These are phyloP conservation scores for Dioscorea alata DNA, from an alignment of 106 monocot genomes.

Conservation along the genomic window DNA sequence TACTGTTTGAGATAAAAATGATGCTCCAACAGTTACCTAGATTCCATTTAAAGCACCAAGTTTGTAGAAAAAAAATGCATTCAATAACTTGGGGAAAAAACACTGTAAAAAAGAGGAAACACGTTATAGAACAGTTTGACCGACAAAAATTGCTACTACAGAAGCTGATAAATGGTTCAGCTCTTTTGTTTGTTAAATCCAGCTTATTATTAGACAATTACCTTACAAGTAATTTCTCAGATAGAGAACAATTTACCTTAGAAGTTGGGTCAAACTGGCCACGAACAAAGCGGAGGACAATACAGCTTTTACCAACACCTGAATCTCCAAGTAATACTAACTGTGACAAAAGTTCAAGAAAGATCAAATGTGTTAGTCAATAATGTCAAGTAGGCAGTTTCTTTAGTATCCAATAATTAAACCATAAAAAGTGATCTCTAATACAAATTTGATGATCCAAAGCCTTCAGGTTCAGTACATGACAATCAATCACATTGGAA, in stretches of 20 bases:
- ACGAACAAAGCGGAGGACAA: constrained; percentile 98
- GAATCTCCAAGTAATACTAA: constrained; percentile 94
- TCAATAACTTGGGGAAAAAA: background rate
- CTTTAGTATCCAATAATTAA: background rate
- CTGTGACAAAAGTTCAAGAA: constrained; percentile 26
- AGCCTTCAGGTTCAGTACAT: background rate
- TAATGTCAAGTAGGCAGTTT: background rate
- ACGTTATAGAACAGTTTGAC: background rate
- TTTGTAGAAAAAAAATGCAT: background rate
- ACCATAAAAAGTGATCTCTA: background rate
- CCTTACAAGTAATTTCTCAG: background rate
- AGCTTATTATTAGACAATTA: constrained; percentile 1
- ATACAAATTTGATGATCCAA: background rate
- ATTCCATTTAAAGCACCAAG: constrained; percentile 5
- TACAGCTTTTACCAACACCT: constrained; percentile 99
- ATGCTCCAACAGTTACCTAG: constrained; percentile 98
- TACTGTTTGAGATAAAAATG: constrained; percentile 96
- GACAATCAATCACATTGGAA: too few species aligned
- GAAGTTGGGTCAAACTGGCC: constrained; percentile 99
- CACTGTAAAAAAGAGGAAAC: background rate
- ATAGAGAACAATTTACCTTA: constrained; percentile 48
- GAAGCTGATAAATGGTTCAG: background rate
- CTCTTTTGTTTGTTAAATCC: background rate
- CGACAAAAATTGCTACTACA: background rate
- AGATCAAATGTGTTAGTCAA: background rate